Evolutionary conservation across 2,329 filamentous ascomycete species (phyloP).

Genomic region (Venturia nashicola): DNA sequence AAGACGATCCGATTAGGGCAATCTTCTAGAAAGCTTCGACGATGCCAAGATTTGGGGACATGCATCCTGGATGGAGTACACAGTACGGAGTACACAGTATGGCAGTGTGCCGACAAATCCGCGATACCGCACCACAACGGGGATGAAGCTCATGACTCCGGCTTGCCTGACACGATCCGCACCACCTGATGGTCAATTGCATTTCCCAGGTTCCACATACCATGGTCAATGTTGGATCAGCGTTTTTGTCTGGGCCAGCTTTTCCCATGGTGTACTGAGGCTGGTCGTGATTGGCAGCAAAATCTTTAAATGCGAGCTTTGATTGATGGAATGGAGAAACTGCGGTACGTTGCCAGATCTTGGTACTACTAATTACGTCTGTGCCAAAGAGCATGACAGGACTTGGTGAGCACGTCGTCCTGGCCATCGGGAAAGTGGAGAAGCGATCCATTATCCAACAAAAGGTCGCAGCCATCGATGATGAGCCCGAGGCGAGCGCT

Average conservation of each 20-base stretch:
- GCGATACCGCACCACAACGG: neutral
- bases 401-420: neutral
- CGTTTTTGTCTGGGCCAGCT: neutral
- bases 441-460: neutral
- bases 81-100: no score
- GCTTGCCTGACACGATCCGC: neutral
- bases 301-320: neutral
- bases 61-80: neutral
- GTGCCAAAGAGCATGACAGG: neutral
- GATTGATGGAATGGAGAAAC: neutral
- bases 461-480: no score
- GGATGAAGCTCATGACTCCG: neutral
- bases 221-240: neutral
- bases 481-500: neutral
- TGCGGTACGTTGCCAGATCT: neutral
- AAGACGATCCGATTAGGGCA: neutral
- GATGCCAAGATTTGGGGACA: neutral
- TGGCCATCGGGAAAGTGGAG: neutral
- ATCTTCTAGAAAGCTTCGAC: neutral
- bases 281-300: neutral
- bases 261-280: neutral
- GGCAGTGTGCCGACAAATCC: neutral
- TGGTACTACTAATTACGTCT: neutral
- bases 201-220: no score
- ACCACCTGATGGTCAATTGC: neutral